Conservation (phyloP, 169 alveolate species). For the Toxoplasma gondii region DNA sequence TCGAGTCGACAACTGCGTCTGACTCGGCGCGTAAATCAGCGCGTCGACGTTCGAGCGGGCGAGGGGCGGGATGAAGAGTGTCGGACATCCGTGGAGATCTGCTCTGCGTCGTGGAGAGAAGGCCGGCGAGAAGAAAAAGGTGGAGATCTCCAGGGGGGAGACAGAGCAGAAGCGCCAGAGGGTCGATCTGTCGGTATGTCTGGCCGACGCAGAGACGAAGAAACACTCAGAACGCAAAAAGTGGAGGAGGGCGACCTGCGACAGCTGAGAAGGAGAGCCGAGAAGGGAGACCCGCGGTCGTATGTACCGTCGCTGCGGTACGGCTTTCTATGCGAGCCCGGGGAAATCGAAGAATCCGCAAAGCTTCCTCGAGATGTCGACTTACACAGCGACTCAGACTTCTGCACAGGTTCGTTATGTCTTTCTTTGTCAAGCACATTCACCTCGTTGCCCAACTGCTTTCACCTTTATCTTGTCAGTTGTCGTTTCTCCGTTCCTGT, state of each 20-base stretch:
- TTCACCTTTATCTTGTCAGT: not conserved
- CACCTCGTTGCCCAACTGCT: not conserved
- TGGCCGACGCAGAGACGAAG: not conserved
- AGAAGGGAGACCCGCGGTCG: not conserved
- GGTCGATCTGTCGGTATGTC: not conserved
- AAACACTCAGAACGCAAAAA: not conserved
- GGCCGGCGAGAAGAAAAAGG: not conserved
- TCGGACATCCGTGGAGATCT: not conserved
- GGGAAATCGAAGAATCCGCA: not conserved
- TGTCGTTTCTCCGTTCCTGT: not conserved
- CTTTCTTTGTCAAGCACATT: not conserved
- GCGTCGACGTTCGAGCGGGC: not conserved
- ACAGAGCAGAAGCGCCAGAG: not conserved
- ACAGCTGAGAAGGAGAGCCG: conserved; percentile 14
- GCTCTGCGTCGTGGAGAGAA: not conserved
- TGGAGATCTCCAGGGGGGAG: not conserved
- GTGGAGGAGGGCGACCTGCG: not conserved
- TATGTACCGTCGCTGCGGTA: not conserved
- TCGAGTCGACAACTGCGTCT: not conserved
- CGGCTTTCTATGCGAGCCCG: not conserved
- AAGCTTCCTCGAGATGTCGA: not conserved
- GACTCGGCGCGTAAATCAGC: not conserved
- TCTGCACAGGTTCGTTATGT: not conserved
- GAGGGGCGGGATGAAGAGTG: not conserved
- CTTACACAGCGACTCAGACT: conserved; percentile 9